These are phyloP conservation scores for Tranzscheliella williamsii DNA, from an alignment of 1,284 basidiomycete genomes.

Conservation along the genomic window DNA sequence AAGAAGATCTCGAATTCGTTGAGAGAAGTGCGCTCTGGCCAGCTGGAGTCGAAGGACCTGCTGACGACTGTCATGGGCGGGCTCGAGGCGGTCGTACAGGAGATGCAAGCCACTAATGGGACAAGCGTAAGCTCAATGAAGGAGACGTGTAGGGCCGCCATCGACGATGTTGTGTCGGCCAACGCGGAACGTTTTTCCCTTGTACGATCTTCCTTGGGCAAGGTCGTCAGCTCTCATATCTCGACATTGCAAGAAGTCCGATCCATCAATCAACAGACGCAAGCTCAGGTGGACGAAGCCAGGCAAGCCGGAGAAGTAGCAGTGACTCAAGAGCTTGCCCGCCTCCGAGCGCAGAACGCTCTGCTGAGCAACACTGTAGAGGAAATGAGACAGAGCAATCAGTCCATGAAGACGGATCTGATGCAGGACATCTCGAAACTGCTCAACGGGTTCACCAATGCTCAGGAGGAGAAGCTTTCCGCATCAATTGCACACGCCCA, in stretches of 20 bases:
- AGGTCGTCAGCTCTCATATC: constrained; percentile 66
- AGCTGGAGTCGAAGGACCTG: constrained; percentile 63
- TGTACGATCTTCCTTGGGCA: constrained; percentile 59
- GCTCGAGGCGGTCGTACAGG: constrained; percentile 68
- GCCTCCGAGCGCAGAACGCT: constrained; percentile 75
- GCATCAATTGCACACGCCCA: constrained; percentile 68
- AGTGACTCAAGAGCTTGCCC: constrained; percentile 66
- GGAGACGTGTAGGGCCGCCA: constrained; percentile 58
- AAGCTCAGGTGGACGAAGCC: constrained; percentile 63
- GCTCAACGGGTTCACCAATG: constrained; percentile 71
- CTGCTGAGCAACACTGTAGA: constrained; percentile 70
- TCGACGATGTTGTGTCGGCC: constrained; percentile 54
- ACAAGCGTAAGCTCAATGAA: constrained; percentile 63
- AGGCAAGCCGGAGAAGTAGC: constrained; percentile 67
- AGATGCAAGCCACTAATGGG: constrained; percentile 68
- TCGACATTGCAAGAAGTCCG: constrained; percentile 68
- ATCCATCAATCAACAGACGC: constrained; percentile 65
- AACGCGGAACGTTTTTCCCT: constrained; percentile 26
- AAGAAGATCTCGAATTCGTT: constrained; percentile 12
- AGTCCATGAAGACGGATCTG: constrained; percentile 72
- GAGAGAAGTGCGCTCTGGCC: constrained; percentile 16
- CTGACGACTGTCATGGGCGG: constrained; percentile 69
- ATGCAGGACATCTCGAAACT: constrained; percentile 73
- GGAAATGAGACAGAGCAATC: constrained; percentile 70
- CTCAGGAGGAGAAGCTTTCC: constrained; percentile 72